phyloP scores from a whole-genome alignment of 768 basidiomycete genomes.

The Pleurotus cornucopiae region DNA sequence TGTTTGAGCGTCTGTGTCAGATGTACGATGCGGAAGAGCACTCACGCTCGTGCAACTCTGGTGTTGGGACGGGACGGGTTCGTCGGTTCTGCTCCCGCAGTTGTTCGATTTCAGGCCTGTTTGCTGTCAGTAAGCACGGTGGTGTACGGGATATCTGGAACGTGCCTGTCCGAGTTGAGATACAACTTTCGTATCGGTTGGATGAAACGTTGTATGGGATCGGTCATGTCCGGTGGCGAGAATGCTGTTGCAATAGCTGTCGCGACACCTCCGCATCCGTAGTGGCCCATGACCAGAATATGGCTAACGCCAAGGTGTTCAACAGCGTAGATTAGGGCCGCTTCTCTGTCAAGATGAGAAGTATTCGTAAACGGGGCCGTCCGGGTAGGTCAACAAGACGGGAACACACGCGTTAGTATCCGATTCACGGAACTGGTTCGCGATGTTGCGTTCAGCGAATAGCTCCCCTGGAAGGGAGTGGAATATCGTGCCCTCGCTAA shows the following conservation, averaged over 20 bases:
- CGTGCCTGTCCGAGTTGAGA: constrained; percentile 25
- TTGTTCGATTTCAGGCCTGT: constrained; percentile 28
- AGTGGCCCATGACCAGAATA: constrained; percentile 31
- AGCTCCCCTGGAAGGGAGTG: constrained; percentile 27
- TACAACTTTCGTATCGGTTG: constrained; percentile 28
- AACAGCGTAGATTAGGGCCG: constrained; percentile 30
- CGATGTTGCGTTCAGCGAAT: constrained; percentile 30
- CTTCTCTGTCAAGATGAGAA: constrained; percentile 17
- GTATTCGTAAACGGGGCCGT: too few species aligned
- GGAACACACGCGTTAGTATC: constrained; percentile 29
- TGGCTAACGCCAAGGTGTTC: constrained; percentile 29
- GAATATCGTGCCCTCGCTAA: constrained; percentile 27
- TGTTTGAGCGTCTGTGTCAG: too few species aligned
- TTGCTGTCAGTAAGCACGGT: neutral
- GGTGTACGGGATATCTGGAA: neutral
- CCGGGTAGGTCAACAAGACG: too few species aligned
- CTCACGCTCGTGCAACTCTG: constrained; percentile 19
- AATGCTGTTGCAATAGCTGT: constrained; percentile 21
- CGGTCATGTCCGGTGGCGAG: constrained; percentile 15
- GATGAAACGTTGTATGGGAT: constrained; percentile 25
- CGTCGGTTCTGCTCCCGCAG: constrained; percentile 25
- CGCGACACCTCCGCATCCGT: constrained; percentile 28
- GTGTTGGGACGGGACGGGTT: neutral
- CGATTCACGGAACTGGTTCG: constrained; percentile 28
- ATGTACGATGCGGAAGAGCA: neutral